Evolutionary conservation across 768 basidiomycete genomes (phyloP), one percentile per base, ranked within the genome.

Genomic region (Leccinum arenicola): DNA sequence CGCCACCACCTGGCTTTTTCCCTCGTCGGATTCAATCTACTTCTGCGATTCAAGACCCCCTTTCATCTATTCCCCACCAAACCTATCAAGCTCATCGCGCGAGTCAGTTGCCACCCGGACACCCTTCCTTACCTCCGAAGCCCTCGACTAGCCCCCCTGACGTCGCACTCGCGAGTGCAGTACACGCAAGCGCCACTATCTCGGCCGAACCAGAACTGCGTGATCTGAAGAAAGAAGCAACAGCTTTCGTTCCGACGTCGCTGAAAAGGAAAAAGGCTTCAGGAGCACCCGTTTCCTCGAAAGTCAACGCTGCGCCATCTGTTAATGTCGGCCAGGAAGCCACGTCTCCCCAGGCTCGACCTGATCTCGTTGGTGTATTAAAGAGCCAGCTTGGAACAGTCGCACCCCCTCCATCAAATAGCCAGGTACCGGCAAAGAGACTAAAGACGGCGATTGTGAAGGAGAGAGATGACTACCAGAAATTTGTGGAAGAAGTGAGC

Each of bases 151-250:
- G 68, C 33, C 56, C 68, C 12, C 63, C 69, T 29, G 56, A 31
- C 11, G 6, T 47, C 2, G 75, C 81, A 5, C 86, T 88, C 2
- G 86, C 85, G 7, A 31, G 55, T 49, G 61, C 77, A 15, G 73
- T 74, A 15, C 68, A 71, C 2, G 75, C 77, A 23, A 75, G 82
- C 7, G 93, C 91, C 2, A 89, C 84, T 2, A 86, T 98, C 54
- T 87, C 84, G 21, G 94, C 95, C 3, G 93, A 79, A 49, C 93
- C 97, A 4, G 82, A 93, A 69, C 74, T 99, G 53, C 89, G 96
- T 14, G 93, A 99, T 74, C 79, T 98, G 61, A 93, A 95, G 77
- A 95, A 93, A 73, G 97, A 99, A 72, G 89, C 91, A 9, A 96
- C 93, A 1, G 85, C 91, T 0, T 98, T 99, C 67, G 84, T 98